These are phyloP conservation scores for Polymyxa betae DNA, from an alignment of 208 protist species.

Conservation along the genomic window DNA sequence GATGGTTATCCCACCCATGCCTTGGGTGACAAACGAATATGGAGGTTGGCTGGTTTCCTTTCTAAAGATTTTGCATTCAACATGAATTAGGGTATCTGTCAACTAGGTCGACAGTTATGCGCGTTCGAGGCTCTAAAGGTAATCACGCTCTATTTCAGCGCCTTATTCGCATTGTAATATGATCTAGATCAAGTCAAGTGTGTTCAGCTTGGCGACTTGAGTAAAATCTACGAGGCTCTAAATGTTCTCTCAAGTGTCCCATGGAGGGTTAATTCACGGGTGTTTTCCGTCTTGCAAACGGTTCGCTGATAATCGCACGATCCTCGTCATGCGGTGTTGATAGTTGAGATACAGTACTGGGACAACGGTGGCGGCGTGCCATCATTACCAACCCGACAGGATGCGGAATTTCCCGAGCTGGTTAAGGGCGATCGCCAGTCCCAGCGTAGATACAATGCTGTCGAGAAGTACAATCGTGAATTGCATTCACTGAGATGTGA, in stretches of 20 bases:
- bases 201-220: not conserved
- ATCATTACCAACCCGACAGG: not conserved
- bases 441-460: not conserved
- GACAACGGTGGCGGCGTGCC: not conserved
- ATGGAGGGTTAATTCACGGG: conserved; percentile 71
- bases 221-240: conserved; percentile 57
- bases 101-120: not conserved
- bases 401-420: not conserved
- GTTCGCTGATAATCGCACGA: conserved; percentile 60
- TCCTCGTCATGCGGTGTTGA: conserved; percentile 64
- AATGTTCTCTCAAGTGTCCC: conserved; percentile 67
- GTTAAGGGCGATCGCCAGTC: not conserved
- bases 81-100: conserved; percentile 17
- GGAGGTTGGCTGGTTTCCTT: conserved; percentile 53
- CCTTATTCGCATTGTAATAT: too few relatives aligned
- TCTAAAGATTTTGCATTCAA: conserved; percentile 54
- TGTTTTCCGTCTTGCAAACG: conserved; percentile 63
- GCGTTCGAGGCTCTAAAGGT: not conserved
- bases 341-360: conserved; percentile 8
- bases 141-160: too few relatives aligned
- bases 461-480: conserved; percentile 63
- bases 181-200: conserved; percentile 35
- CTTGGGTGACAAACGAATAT: conserved; percentile 32
- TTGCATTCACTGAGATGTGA: conserved; percentile 70
- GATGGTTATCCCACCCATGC: conserved; percentile 61